phyloP scores from a whole-genome alignment of 257 asterid genomes.

The Petunia axillaris region DNA sequence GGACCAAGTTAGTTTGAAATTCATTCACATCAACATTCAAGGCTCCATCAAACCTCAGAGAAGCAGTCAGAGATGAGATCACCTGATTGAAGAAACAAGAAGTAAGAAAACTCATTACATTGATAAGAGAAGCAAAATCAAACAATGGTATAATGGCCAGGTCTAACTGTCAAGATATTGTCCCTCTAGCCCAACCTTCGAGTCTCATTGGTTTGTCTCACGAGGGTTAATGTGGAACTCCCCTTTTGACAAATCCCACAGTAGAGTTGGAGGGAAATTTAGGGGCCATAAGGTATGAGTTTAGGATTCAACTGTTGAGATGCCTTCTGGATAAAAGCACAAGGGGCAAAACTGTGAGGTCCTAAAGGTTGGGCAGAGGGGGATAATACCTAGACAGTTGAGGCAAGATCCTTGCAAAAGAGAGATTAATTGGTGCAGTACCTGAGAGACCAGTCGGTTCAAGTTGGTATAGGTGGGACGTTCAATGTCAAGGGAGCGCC shows the following conservation, averaged over 20 bases:
- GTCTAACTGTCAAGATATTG: not conserved
- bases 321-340: too few relatives aligned
- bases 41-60: conserved; percentile 27
- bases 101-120: not conserved
- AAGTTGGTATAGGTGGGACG: conserved; percentile 30
- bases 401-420: not conserved
- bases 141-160: too few relatives aligned
- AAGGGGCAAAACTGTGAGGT: not conserved
- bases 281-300: too few relatives aligned
- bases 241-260: too few relatives aligned
- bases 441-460: conserved; percentile 28
- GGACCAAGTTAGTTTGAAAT: conserved; percentile 29
- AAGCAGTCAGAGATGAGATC: conserved; percentile 28
- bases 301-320: too few relatives aligned
- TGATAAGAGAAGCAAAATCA: not conserved
- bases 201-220: too few relatives aligned
- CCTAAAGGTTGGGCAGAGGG: not conserved
- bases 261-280: too few relatives aligned
- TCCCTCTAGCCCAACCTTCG: not conserved
- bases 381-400: not conserved
- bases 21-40: conserved; percentile 29
- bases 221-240: too few relatives aligned
- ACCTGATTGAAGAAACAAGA: not conserved
- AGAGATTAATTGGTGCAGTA: not conserved
- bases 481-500: conserved; percentile 30